phyloP scores from a whole-genome alignment of 2,329 filamentous ascomycete species.

The Parafenestella ontariensis region DNA sequence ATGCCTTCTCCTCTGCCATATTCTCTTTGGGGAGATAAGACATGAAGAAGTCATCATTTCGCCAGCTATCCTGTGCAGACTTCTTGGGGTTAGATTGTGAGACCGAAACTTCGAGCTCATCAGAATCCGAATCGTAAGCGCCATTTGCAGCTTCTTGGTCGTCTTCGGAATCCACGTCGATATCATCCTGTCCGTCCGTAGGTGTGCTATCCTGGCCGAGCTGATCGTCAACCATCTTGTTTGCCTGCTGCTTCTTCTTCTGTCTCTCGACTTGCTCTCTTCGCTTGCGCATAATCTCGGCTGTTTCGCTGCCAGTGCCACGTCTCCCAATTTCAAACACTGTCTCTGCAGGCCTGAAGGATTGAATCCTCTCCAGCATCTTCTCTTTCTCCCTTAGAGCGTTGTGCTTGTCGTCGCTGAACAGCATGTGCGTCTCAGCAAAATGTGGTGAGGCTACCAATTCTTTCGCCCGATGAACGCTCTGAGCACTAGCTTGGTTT shows the following conservation, averaged over 20 bases:
- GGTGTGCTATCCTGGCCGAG: constrained; percentile 7
- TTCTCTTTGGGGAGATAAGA: constrained; percentile 88
- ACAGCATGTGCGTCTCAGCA: constrained; percentile 79
- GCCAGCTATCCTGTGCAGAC: constrained; percentile 62
- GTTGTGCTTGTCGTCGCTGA: constrained; percentile 67
- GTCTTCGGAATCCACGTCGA: constrained; percentile 41
- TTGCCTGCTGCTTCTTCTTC: constrained; percentile 51
- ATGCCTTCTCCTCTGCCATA: constrained; percentile 86
- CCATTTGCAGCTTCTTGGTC: constrained; percentile 42
- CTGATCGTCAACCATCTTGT: constrained; percentile 40
- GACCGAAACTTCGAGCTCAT: constrained; percentile 62
- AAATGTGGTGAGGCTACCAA: constrained; percentile 74
- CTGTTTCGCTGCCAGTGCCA: constrained; percentile 68
- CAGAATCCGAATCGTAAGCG: constrained; percentile 55
- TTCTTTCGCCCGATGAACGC: constrained; percentile 84
- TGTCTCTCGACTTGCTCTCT: constrained; percentile 72
- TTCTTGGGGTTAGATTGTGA: constrained; percentile 49
- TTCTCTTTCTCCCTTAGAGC: constrained; percentile 73
- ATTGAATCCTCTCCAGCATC: constrained; percentile 88
- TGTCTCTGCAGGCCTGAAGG: constrained; percentile 88
- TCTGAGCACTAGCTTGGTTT: constrained; percentile 88
- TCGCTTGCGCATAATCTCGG: constrained; percentile 77
- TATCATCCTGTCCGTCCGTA: constrained; percentile 18
- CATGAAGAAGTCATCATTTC: constrained; percentile 94
- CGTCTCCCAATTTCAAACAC: constrained; percentile 92